phyloP scores from a whole-genome alignment of 129 eudicot species.

The Lactuca saligna region DNA sequence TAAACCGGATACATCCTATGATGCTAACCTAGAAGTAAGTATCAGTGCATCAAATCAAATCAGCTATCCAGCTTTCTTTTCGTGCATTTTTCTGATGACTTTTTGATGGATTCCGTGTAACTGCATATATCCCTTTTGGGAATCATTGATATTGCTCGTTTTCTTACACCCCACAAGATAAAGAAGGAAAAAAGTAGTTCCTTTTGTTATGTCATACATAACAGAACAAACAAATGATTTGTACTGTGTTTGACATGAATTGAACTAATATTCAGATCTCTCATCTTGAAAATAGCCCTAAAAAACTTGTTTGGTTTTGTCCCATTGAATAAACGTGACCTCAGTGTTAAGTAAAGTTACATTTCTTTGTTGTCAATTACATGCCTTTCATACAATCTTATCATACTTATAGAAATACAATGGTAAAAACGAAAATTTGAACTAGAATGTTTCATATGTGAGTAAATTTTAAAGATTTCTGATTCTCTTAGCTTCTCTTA shows the following conservation, averaged over 20 bases:
- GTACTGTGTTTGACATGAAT: too few relatives aligned
- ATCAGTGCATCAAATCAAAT: neutral
- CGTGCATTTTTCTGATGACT: neutral
- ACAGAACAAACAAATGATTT: too few relatives aligned
- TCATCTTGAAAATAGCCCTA: too few relatives aligned
- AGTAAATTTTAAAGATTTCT: neutral
- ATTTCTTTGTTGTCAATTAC: neutral
- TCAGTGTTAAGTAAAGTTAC: constrained; percentile 2
- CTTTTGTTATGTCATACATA: too few relatives aligned
- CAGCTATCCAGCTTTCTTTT: neutral
- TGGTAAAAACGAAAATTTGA: neutral
- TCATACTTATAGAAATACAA: neutral
- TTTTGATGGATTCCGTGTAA: neutral
- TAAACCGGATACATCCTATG: neutral
- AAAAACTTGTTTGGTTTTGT: too few relatives aligned
- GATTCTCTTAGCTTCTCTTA: too few relatives aligned
- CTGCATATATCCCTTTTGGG: neutral
- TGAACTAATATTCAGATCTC: too few relatives aligned
- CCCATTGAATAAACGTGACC: too few relatives aligned
- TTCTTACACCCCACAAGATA: too few relatives aligned
- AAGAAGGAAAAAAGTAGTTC: too few relatives aligned
- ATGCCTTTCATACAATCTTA: neutral
- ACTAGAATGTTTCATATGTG: constrained; percentile 3
- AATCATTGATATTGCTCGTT: too few relatives aligned
- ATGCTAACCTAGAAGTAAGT: neutral